Base-by-base conservation (phyloP, 2,329 filamentous ascomycete species). In the Aschersonia sp. region DNA sequence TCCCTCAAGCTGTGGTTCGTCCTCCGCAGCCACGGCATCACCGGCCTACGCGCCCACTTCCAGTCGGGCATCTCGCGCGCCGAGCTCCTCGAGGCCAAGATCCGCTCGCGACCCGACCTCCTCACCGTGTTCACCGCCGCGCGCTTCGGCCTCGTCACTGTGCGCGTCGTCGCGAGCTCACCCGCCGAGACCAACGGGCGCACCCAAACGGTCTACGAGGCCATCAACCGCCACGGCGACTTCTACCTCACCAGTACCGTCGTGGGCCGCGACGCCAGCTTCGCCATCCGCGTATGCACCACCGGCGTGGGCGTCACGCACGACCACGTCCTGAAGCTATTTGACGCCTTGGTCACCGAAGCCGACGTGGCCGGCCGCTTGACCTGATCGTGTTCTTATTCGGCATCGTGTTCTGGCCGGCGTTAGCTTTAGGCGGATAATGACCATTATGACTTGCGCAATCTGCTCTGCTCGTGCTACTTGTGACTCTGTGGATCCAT, bases 1-100 rank as follows among this genome's bases (percentile, higher is more conserved):
- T 80, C 84, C 3, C 68, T 97, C 50, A 97, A 97, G 70, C 82
- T 95, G 53, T 97, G 91, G 91, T 96, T 96, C 61, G 89, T 97
- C 5, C 70, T 96, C 57, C 75, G 91, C 43, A 82, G 77, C 43
- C 95, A 89, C 60, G 91, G 91, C 45, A 68, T 94, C 46, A 72
- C 73, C 31, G 91, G 89, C 0, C 65, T 97, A 58, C 81, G 80
- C 55, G 73, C 68, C 4, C 85, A 94, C 57, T 80, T 96, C 52
- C 72, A 79, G 35, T 77, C 77, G 42, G 82, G 84, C 30, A 69
- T 95, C 49, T 61, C 63, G 3, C 66, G 88, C 1, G 86, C 85
- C n/a, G 77, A 89, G 52, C 64, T 70, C 7, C 92, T 96, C 52
- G 75, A 79, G 3, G 66, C 60, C 0, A 69, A 85, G 42, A 59